Evolutionary conservation across 306 rosid species (phyloP).

Genomic region (Prunus dulcis): DNA sequence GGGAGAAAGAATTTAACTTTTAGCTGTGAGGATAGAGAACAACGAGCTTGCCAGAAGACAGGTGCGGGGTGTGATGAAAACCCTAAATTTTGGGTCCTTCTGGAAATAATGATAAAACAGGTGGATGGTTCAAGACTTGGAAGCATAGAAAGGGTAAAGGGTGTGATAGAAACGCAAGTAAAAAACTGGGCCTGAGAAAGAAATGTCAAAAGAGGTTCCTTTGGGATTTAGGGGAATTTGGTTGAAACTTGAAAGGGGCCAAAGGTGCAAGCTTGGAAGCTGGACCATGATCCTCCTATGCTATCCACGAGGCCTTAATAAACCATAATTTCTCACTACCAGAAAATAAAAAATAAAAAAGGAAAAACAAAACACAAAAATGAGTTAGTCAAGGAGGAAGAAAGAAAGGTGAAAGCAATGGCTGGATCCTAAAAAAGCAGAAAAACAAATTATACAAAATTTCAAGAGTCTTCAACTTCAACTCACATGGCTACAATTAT

Average conservation of each 20-base stretch:
- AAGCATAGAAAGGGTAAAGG: no score
- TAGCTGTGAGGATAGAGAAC: background rate
- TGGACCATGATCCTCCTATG: background rate
- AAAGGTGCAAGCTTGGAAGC: background rate
- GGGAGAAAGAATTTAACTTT: slow-evolving; percentile 5
- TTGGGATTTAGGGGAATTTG: background rate
- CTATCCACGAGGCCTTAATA: background rate
- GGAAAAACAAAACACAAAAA: no score
- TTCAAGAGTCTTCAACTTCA: no score
- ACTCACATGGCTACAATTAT: no score
- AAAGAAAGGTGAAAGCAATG: no score
- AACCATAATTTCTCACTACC: background rate
- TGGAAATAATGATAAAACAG: slow-evolving; percentile 25
- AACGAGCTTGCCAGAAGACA: slow-evolving; percentile 21
- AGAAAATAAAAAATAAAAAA: no score
- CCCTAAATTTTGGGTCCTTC: slow-evolving; percentile 39
- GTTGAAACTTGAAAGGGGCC: no score
- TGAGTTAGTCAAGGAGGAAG: no score
- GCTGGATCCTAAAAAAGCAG: no score
- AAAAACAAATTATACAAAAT: no score
- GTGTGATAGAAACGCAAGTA: slow-evolving; percentile 5
- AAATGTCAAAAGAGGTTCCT: background rate
- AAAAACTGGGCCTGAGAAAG: slow-evolving; percentile 5
- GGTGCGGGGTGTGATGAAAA: slow-evolving; percentile 28
- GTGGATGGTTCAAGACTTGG: slow-evolving; percentile 1